Conservation (phyloP, 345 rosid species). For the Brassica rapa region DNA sequence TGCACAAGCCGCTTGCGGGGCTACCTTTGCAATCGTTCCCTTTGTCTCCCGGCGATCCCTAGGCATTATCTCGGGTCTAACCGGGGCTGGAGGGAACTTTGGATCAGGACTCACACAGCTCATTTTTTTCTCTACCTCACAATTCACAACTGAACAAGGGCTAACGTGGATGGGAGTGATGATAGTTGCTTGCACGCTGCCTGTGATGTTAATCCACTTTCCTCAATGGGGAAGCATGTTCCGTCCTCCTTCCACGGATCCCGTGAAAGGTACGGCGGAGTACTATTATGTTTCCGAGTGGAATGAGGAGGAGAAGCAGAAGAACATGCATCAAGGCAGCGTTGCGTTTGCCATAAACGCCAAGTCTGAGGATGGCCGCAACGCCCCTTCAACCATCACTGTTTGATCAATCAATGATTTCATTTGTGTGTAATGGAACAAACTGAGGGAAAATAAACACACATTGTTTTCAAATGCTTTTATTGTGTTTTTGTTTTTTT, state of each 20-base stretch:
- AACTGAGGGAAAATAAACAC: background rate
- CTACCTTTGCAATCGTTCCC: slow-evolving; percentile 58
- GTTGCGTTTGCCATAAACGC: slow-evolving; percentile 51
- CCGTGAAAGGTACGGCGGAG: slow-evolving; percentile 32
- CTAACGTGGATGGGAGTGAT: slow-evolving; percentile 57
- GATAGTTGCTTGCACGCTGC: slow-evolving; percentile 58
- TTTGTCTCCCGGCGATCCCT: slow-evolving; percentile 60
- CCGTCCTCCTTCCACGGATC: slow-evolving; percentile 41
- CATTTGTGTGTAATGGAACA: background rate
- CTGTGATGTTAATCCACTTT: slow-evolving; percentile 47
- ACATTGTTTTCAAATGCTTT: background rate
- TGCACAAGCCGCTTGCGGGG: slow-evolving; percentile 64
- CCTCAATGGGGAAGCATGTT: slow-evolving; percentile 77
- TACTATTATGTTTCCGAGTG: slow-evolving; percentile 53
- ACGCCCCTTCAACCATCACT: slow-evolving; percentile 9
- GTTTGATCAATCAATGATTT: slow-evolving; percentile 16
- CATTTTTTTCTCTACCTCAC: slow-evolving; percentile 48
- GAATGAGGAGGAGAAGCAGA: slow-evolving; percentile 46
- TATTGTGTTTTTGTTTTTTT: background rate
- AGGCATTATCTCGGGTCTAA: slow-evolving; percentile 55
- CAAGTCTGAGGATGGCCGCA: slow-evolving; percentile 47
- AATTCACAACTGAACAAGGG: slow-evolving; percentile 45
- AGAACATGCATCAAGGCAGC: slow-evolving; percentile 50
- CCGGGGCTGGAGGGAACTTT: slow-evolving; percentile 64
- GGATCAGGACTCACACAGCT: slow-evolving; percentile 63